Conservation (phyloP, 129 eudicot species). For the Escallonia herrerae region DNA sequence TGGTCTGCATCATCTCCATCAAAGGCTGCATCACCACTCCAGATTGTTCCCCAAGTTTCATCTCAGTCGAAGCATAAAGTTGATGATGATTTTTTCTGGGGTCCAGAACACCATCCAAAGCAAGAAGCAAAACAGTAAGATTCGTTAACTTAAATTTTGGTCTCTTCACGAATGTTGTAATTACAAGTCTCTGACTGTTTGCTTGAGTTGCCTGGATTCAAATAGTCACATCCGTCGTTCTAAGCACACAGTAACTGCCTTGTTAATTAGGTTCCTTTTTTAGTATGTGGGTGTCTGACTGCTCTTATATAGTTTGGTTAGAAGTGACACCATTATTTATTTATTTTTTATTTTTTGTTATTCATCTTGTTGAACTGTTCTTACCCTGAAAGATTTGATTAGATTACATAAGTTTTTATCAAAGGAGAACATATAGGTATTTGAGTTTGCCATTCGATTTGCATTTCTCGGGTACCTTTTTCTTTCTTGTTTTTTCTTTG, state of each 20-base stretch:
- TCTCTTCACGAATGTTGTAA: neutral
- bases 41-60: slow-evolving; percentile 28
- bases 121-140: slow-evolving; percentile 74
- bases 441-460: too few species aligned
- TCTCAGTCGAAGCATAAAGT: slow-evolving; percentile 51
- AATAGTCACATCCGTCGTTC: too few species aligned
- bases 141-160: neutral
- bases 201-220: neutral
- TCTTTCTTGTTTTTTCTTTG: too few species aligned
- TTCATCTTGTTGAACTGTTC: too few species aligned
- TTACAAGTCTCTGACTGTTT: neutral
- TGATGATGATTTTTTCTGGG: slow-evolving; percentile 96
- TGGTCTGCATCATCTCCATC: slow-evolving; percentile 57
- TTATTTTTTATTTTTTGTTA: too few species aligned
- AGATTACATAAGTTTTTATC: too few species aligned
- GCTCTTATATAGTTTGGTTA: neutral
- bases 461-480: too few species aligned
- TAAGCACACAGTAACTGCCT: too few species aligned
- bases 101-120: slow-evolving; percentile 78
- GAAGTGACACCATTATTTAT: too few species aligned
- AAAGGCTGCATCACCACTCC: slow-evolving; percentile 56
- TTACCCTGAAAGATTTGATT: too few species aligned
- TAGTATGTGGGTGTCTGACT: neutral
- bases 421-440: too few species aligned
- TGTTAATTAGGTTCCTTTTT: neutral